Conservation (phyloP, 1,284 basidiomycete species). For the Sphagnurus paluster region DNA sequence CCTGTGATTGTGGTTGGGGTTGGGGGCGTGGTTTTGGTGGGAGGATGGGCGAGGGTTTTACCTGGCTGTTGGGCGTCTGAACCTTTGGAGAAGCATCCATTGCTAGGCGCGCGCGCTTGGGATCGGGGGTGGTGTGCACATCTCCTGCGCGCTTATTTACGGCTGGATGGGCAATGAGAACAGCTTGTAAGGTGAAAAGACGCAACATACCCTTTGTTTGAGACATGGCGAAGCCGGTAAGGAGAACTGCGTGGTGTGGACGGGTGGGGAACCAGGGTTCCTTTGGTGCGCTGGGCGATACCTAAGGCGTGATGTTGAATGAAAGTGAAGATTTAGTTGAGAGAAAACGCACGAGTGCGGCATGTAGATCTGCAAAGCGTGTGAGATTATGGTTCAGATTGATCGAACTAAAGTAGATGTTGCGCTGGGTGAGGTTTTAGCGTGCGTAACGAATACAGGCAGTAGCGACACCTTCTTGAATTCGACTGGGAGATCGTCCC, state of each 20-base stretch:
- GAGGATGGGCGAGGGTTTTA: constrained; percentile 25
- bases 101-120: constrained; percentile 34
- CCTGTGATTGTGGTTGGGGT: background rate
- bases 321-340: background rate
- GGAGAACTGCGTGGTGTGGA: constrained; percentile 42
- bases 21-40: constrained; percentile 9
- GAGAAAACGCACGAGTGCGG: constrained; percentile 20
- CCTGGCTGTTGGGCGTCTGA: constrained; percentile 17
- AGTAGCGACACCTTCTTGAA: constrained; percentile 51
- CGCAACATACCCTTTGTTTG: constrained; percentile 35
- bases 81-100: constrained; percentile 21
- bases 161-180: constrained; percentile 10
- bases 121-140: constrained; percentile 28
- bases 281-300: constrained; percentile 35
- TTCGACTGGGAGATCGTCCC: constrained; percentile 65
- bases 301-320: constrained; percentile 29
- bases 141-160: constrained; percentile 35
- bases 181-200: constrained; percentile 6
- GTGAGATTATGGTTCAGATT: constrained; percentile 43
- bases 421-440: constrained; percentile 43
- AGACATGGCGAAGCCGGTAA: constrained; percentile 47
- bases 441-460: background rate
- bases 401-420: constrained; percentile 59
- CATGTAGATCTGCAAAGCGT: constrained; percentile 51
- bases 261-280: constrained; percentile 58